A percentile compares a stretch with the other conserved stretches of the same genome.
phyloP scores from a whole-genome alignment of 2,329 filamentous ascomycete genomes.

The Meredithiella fracta region DNA sequence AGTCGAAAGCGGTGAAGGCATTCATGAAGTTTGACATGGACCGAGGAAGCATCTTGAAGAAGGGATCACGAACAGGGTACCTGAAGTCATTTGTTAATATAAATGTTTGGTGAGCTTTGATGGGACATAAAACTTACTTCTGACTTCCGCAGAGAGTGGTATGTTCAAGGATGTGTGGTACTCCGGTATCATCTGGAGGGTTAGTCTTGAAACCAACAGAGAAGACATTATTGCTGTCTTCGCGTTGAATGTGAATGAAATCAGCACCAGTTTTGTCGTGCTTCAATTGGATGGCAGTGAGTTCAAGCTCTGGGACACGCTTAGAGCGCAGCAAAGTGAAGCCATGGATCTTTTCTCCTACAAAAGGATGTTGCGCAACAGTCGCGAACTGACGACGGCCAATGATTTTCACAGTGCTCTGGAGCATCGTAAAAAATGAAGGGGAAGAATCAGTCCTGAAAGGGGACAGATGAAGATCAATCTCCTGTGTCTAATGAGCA shows the following conservation, averaged over 20 bases:
- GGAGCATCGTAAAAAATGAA: conserved; percentile 10
- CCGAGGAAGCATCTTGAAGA: conserved; percentile 98
- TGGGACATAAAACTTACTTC: conserved; percentile 53
- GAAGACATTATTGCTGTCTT: conserved; percentile 98
- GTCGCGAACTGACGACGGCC: conserved; percentile 13
- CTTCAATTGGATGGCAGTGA: conserved; percentile 77
- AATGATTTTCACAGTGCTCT: conserved; percentile 11
- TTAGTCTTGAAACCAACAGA: conserved; percentile 99
- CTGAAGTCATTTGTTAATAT: conserved; percentile 27
- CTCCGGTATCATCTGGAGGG: conserved; percentile 84
- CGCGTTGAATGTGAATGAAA: conserved; percentile 84
- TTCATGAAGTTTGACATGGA: conserved; percentile 99
- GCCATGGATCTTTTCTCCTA: conserved; percentile 77
- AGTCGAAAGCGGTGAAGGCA: conserved; percentile 87
- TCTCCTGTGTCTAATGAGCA: not conserved
- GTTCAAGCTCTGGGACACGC: conserved; percentile 82
- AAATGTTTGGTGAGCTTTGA: not conserved
- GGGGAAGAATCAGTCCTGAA: not conserved
- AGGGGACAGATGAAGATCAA: not conserved
- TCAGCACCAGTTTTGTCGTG: conserved; percentile 94
- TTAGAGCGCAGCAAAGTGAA: conserved; percentile 83
- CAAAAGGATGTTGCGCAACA: conserved; percentile 34
- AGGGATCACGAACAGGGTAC: conserved; percentile 93
- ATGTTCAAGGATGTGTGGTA: conserved; percentile 95
- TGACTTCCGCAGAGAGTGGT: conserved; percentile 90